Evolutionary conservation across 2,329 filamentous ascomycete genomes (phyloP).

Genomic region (Beauveria asiatica): DNA sequence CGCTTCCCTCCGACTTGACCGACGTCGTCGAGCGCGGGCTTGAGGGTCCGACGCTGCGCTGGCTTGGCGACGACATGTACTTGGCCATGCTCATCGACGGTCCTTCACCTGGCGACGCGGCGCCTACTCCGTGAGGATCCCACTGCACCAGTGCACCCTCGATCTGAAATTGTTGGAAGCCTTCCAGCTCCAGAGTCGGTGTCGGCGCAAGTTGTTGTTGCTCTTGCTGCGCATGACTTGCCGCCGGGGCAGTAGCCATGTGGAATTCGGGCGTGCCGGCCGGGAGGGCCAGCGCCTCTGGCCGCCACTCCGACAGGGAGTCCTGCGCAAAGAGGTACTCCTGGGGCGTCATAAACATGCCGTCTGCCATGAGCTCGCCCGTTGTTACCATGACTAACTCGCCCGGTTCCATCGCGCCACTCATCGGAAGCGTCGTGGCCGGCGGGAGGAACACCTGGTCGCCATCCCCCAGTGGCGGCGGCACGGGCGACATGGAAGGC

Average conservation of each 20-base stretch:
- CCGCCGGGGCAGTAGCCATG: background rate
- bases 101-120: background rate
- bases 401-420: conserved; percentile 17
- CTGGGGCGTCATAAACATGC: conserved; percentile 28
- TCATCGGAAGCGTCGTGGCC: conserved; percentile 23
- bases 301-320: conserved; percentile 19
- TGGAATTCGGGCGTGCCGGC: background rate
- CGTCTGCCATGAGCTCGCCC: background rate
- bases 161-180: background rate
- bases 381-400: conserved; percentile 21
- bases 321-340: conserved; percentile 31
- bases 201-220: background rate
- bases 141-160: conserved; percentile 7
- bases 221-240: background rate
- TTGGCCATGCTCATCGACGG: background rate
- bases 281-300: conserved; percentile 21
- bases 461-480: conserved; percentile 15
- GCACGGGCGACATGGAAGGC: conserved; percentile 32
- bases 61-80: conserved; percentile 23
- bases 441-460: conserved; percentile 25
- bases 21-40: conserved; percentile 22
- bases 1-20: conserved; percentile 20
- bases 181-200: background rate
- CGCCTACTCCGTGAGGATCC: background rate
- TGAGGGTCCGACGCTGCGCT: conserved; percentile 21